Evolutionary conservation across 306 rosid genomes (phyloP).

Genomic region (Arachis hypogaea): DNA sequence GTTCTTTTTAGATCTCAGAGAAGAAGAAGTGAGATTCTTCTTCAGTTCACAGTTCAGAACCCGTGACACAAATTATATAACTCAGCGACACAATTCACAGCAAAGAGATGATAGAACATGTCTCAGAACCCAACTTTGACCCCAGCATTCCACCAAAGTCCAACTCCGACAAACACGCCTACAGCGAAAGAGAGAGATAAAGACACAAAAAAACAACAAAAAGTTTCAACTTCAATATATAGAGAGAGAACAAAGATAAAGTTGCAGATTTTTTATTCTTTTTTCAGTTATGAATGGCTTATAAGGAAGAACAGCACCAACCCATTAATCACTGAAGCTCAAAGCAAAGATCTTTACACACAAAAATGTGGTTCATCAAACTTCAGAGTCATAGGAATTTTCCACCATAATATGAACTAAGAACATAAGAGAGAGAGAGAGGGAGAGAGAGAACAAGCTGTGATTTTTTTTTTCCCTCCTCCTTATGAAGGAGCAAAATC

Average conservation of each 20-base stretch:
- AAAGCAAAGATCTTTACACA: slow-evolving; percentile 57
- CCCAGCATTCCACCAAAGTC: slow-evolving; percentile 59
- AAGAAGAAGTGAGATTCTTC: slow-evolving; percentile 31
- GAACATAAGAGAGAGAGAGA: neutral
- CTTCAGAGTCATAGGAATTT: slow-evolving; percentile 10
- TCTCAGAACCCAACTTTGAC: slow-evolving; percentile 46
- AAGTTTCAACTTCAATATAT: neutral
- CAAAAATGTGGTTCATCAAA: slow-evolving; percentile 42
- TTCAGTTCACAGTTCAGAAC: slow-evolving; percentile 23
- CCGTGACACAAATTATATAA: slow-evolving; percentile 47
- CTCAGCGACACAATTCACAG: slow-evolving; percentile 58
- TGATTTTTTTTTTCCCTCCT: neutral
- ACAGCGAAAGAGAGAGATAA: neutral
- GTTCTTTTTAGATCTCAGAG: slow-evolving; percentile 53
- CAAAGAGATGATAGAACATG: slow-evolving; percentile 42
- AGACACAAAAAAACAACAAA: neutral
- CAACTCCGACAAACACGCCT: slow-evolving; percentile 34
- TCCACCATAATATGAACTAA: neutral
- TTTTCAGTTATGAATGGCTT: slow-evolving; percentile 41
- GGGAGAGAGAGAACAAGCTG: slow-evolving; percentile 11
- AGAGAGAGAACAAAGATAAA: slow-evolving; percentile 2
- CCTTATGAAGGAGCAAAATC: slow-evolving; percentile 33
- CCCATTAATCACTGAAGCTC: slow-evolving; percentile 35
- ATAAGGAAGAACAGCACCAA: slow-evolving; percentile 45
- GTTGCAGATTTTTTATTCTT: neutral